Conservation (phyloP, 768 basidiomycete genomes). For the Pleurotus giganteus region DNA sequence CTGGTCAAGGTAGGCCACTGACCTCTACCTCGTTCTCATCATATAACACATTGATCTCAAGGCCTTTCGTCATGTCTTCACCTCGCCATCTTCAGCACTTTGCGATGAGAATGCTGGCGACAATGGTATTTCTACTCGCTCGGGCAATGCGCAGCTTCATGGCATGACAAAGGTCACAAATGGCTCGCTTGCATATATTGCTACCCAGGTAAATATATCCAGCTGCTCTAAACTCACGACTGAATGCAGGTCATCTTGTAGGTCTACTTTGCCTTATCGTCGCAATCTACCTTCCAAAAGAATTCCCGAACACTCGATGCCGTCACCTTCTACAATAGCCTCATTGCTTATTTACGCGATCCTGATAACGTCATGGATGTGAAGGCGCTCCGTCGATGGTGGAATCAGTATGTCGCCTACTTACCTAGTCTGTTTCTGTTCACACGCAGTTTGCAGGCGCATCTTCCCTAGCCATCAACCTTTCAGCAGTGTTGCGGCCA, state of each 20-base stretch:
- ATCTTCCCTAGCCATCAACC: not conserved
- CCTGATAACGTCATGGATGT: constrained; percentile 5
- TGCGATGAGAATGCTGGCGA: not conserved
- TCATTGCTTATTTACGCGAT: constrained; percentile 5
- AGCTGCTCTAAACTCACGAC: not conserved
- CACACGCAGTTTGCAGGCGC: not conserved
- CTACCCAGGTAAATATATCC: constrained; percentile 3
- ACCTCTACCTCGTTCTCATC: not conserved
- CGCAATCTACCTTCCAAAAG: not conserved
- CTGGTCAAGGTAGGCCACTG: not conserved
- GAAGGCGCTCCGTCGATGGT: constrained; percentile 5
- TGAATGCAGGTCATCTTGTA: not conserved
- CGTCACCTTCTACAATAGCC: constrained; percentile 3
- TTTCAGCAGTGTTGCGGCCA: not conserved
- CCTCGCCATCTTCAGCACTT: not conserved
- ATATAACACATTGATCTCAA: not conserved
- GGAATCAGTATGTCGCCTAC: constrained; percentile 5
- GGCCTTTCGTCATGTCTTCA: not conserved
- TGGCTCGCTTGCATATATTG: constrained; percentile 10
- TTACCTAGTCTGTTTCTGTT: not conserved
- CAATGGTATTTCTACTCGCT: not conserved
- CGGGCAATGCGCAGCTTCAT: constrained; percentile 9
- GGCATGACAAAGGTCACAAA: constrained; percentile 11
- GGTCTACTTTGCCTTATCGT: constrained; percentile 8
- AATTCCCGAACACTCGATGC: not conserved